Percentiles rank a stretch among this genome's conserved stretches.
These are phyloP conservation scores for Trichomonascaceae sp. DNA, from an alignment of 1,139 yeast species.

Conservation along the genomic window DNA sequence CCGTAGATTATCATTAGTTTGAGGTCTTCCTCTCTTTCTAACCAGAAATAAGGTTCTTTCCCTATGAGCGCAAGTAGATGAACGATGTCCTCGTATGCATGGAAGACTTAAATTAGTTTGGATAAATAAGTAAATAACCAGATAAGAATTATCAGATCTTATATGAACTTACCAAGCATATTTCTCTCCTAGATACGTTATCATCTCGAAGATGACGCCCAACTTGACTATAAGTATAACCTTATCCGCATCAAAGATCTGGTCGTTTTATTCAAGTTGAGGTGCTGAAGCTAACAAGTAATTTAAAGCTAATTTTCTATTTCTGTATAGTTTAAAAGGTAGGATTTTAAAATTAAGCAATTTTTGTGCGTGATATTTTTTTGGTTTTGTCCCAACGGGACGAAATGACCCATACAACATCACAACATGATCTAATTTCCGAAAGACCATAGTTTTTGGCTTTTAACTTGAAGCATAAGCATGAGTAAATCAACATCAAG, in stretches of 20 bases:
- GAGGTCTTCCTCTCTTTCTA: conserved; percentile 81
- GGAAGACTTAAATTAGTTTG: conserved; percentile 24
- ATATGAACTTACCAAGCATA: conserved; percentile 69
- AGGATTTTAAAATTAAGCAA: background rate
- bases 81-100: conserved; percentile 90
- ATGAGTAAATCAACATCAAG: conserved; percentile 10
- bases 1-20: conserved; percentile 20
- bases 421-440: too few relatives aligned
- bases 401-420: too few relatives aligned
- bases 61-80: conserved; percentile 79
- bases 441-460: background rate
- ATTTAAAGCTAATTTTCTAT: background rate
- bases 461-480: background rate
- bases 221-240: background rate
- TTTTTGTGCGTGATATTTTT: background rate
- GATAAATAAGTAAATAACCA: too few relatives aligned
- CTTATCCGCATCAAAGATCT: background rate
- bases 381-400: background rate
- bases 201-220: conserved; percentile 43
- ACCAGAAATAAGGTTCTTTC: conserved; percentile 76
- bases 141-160: background rate
- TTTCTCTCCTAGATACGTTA: conserved; percentile 74
- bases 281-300: background rate
- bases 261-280: background rate
- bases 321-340: background rate